phyloP scores from a whole-genome alignment of 2,329 filamentous ascomycete species.

The Colletotrichum spinosum region DNA sequence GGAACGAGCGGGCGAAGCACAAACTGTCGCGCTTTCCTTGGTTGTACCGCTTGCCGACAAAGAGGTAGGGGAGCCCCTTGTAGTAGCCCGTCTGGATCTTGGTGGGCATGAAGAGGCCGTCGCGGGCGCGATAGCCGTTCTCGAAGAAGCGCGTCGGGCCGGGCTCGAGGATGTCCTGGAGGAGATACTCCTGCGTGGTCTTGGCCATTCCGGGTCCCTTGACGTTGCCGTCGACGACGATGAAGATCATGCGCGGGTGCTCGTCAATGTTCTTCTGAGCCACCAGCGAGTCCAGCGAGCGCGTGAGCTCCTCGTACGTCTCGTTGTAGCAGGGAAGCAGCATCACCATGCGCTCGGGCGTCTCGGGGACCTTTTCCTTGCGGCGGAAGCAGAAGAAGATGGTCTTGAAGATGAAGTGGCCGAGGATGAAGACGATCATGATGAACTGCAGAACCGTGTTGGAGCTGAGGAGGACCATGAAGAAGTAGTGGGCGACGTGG shows the following conservation, averaged over 20 bases:
- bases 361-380: conserved; percentile 45
- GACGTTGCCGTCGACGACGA: conserved; percentile 61
- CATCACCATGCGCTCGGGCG: conserved; percentile 57
- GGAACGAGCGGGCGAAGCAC: conserved; percentile 60
- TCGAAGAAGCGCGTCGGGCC: conserved; percentile 49
- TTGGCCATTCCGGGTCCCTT: conserved; percentile 60
- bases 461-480: conserved; percentile 59
- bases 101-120: conserved; percentile 59
- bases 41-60: conserved; percentile 62
- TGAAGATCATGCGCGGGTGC: conserved; percentile 57
- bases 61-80: conserved; percentile 58
- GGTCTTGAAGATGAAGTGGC: conserved; percentile 45
- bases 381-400: conserved; percentile 45
- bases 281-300: conserved; percentile 59
- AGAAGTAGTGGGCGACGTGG: conserved; percentile 55
- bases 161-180: conserved; percentile 57
- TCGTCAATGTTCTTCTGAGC: conserved; percentile 55
- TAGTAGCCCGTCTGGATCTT: conserved; percentile 57
- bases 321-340: conserved; percentile 64
- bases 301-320: conserved; percentile 54
- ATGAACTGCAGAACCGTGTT: conserved; percentile 56
- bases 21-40: conserved; percentile 63
- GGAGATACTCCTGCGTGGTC: conserved; percentile 59
- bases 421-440: conserved; percentile 54
- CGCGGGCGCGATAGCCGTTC: conserved; percentile 58